Base-by-base conservation (phyloP, 768 basidiomycete species). In the Chalciporus chontae region DNA sequence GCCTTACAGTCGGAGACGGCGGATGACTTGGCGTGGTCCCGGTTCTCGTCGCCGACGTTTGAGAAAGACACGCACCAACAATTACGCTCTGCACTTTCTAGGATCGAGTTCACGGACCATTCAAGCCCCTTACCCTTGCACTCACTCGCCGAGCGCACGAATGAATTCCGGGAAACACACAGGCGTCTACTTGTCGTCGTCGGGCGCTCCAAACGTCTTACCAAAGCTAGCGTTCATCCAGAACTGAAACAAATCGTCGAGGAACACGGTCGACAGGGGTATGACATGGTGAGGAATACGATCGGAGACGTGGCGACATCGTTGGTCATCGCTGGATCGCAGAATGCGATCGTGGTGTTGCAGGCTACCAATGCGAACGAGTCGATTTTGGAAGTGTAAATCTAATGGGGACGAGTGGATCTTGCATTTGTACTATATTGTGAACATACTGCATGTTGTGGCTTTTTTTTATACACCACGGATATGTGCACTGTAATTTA, bases 251-350 rank as follows among this genome's bases (percentile, higher is more conserved):
- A 69, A 49, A 60, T 88, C 23, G 64, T 75, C 4, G 51, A 66
- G 8, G 76, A 75, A 58, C 37, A 50, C 5, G 44, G 44, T 18
- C 47, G 40, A 7, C 15, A 21, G 9, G 43, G 27, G 1, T 50
- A 58, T 2, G 65, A 69, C 13, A 40, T 57, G 47, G 80, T 93
- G 51, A 74, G 77, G 64, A 86, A 87, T 71, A 92, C 93, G 18
- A 74, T 95, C 21, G 94, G 94, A 3, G 90, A 94, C 64, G 84
- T 90, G 15, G 89, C 83, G 3, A 79, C 85, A 36, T 84, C 84
- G 40, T 80, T 94, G 63, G 80, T 93, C 11, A 71, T 84, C 3
- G 73, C 81, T 6, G 79, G 78, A 1, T 71, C 74, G 44, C 78
- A 77, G 31, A 72, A 75, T 38, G 86, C 81, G 17, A 58, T 90